These are phyloP conservation scores for Mucor piriformis DNA, from an alignment of 371 early-diverging fungal genomes.

Conservation along the genomic window DNA sequence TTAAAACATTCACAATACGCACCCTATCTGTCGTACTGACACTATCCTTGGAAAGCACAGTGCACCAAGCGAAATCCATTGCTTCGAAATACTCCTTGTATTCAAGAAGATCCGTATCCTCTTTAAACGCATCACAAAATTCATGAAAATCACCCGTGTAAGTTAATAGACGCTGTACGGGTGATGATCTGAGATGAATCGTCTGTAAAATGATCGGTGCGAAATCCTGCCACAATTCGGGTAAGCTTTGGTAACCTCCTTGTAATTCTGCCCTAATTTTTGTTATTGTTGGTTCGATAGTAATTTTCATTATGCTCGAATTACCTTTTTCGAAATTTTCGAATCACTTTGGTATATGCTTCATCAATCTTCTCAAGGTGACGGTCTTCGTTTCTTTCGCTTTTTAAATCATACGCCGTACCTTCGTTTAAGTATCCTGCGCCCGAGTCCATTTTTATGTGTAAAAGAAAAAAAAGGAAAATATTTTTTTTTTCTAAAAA, in stretches of 20 bases:
- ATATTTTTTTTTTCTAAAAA: neutral
- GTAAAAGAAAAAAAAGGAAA: neutral
- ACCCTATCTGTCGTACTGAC: constrained; percentile 37
- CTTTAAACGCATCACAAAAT: constrained; percentile 34
- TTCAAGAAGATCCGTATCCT: constrained; percentile 31
- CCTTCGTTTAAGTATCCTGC: neutral
- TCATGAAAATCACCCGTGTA: constrained; percentile 43
- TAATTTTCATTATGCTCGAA: too few relatives aligned
- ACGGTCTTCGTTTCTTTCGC: constrained; percentile 3
- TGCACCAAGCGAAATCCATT: constrained; percentile 38
- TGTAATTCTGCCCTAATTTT: constrained; percentile 18
- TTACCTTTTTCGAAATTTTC: constrained; percentile 42
- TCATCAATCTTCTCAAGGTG: constrained; percentile 20
- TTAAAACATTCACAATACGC: constrained; percentile 32
- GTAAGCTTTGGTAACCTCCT: constrained; percentile 28
- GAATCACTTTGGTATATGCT: constrained; percentile 22
- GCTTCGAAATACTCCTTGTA: constrained; percentile 36
- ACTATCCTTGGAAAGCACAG: constrained; percentile 12
- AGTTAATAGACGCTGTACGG: constrained; percentile 32
- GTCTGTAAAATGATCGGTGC: constrained; percentile 23
- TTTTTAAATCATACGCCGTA: neutral
- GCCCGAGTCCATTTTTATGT: constrained; percentile 9
- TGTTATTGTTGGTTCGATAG: neutral
- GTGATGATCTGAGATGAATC: constrained; percentile 15
- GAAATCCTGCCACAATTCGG: constrained; percentile 38